phyloP scores from a whole-genome alignment of 1,139 yeast species.

The Magnusiomyces sp. region DNA sequence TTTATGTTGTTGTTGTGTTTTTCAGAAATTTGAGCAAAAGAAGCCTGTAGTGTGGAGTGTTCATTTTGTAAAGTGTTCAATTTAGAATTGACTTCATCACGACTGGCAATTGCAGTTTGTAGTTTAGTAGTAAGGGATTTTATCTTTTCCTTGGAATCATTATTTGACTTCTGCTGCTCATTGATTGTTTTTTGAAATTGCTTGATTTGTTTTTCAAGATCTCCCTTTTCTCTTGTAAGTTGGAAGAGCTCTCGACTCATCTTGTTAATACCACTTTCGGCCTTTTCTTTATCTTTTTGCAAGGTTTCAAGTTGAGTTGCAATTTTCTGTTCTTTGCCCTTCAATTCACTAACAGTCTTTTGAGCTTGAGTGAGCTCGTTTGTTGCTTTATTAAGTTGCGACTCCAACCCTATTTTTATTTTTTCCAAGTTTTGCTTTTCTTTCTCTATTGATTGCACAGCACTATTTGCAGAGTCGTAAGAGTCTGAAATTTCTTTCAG shows the following conservation, averaged over 20 bases:
- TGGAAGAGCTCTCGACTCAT: conserved; percentile 78
- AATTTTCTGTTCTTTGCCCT: conserved; percentile 32
- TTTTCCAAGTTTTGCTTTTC: conserved; percentile 12
- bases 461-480: conserved; percentile 10
- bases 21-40: conserved; percentile 5
- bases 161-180: conserved; percentile 20
- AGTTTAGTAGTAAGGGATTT: conserved; percentile 17
- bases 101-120: conserved; percentile 8
- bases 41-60: conserved; percentile 9
- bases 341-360: conserved; percentile 23
- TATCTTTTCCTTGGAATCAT: conserved; percentile 15
- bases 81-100: conserved; percentile 13
- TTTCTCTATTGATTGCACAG: conserved; percentile 13
- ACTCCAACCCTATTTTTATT: conserved; percentile 15
- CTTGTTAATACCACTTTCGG: conserved; percentile 83
- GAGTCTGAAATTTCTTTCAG: conserved; percentile 12
- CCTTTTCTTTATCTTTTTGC: conserved; percentile 49
- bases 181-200: conserved; percentile 20
- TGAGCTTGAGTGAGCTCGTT: conserved; percentile 17
- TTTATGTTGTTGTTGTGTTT: conserved; percentile 9
- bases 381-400: conserved; percentile 12
- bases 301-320: conserved; percentile 34
- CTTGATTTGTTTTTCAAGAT: conserved; percentile 40
- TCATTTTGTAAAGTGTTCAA: conserved; percentile 12
- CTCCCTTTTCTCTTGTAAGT: conserved; percentile 51